Conservation (phyloP, 2,329 filamentous ascomycete species). For the Clonostachys solani region DNA sequence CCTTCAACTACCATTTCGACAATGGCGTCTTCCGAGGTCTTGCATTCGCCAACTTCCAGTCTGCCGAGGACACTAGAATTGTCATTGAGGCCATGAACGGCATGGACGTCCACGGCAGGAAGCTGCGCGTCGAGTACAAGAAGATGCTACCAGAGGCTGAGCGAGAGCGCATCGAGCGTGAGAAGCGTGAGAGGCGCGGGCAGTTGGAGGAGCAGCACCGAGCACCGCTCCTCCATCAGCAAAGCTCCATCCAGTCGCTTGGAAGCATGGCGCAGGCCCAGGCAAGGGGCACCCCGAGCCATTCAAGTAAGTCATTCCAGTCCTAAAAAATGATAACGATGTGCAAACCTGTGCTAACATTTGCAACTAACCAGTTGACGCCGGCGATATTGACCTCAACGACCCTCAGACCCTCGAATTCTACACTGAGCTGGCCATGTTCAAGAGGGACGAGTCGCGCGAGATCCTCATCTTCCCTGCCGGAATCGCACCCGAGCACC, state of each 20-base stretch:
- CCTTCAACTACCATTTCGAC: constrained; percentile 99
- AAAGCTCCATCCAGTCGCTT: constrained; percentile 82
- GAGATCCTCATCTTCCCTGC: constrained; percentile 83
- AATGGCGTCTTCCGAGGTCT: constrained; percentile 94
- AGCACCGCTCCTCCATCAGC: constrained; percentile 71
- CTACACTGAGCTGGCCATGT: constrained; percentile 86
- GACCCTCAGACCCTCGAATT: constrained; percentile 82
- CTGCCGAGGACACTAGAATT: constrained; percentile 83
- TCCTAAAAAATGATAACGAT: no score
- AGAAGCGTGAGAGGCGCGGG: constrained; percentile 92
- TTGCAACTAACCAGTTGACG: background rate
- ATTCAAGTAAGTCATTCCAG: no score
- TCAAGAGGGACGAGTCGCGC: constrained; percentile 73
- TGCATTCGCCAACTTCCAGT: constrained; percentile 98
- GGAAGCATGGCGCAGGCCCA: constrained; percentile 63
- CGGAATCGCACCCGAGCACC: constrained; percentile 75
- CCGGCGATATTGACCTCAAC: constrained; percentile 79
- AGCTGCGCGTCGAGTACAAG: constrained; percentile 96
- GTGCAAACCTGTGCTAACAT: background rate
- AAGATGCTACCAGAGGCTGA: constrained; percentile 97
- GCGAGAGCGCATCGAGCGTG: constrained; percentile 90
- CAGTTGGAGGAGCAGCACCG: constrained; percentile 97
- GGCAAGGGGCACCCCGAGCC: constrained; percentile 20
- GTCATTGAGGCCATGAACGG: constrained; percentile 96
- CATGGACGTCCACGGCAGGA: constrained; percentile 90